Conservation (phyloP, 2,329 filamentous ascomycete species). For the Macroventuria anomochaeta region DNA sequence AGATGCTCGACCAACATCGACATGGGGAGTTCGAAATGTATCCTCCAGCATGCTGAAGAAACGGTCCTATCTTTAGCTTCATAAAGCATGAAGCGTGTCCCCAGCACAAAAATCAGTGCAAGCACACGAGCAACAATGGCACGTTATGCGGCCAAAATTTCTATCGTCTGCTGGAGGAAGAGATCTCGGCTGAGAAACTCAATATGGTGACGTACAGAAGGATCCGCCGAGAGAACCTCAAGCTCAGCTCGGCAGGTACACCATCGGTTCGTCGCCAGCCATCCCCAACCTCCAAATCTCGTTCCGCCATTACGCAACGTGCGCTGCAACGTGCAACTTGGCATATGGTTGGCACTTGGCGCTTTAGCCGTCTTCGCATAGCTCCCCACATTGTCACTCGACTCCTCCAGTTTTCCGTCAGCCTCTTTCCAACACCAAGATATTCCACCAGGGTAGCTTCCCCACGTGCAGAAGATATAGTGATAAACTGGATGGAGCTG, state of each 20-base stretch:
- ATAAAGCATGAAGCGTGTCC: not conserved
- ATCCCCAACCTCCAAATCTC: conserved; percentile 9
- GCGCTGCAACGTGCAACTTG: conserved; percentile 15
- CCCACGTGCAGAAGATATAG: conserved; percentile 37
- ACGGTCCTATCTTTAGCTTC: too few relatives aligned
- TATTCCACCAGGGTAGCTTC: conserved; percentile 19
- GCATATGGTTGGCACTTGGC: conserved; percentile 17
- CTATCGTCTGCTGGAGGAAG: not conserved
- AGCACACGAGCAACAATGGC: too few relatives aligned
- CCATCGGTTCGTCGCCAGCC: conserved; percentile 9
- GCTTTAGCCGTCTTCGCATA: conserved; percentile 12
- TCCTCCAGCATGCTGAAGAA: conserved; percentile 16
- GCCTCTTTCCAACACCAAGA: conserved; percentile 12
- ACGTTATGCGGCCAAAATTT: not conserved
- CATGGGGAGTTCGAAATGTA: conserved; percentile 19
- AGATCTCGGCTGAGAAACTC: not conserved
- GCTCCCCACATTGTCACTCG: conserved; percentile 9
- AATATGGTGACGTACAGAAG: conserved; percentile 9
- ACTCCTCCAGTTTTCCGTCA: conserved; percentile 14
- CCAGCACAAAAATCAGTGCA: too few relatives aligned
- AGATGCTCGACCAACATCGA: conserved; percentile 21
- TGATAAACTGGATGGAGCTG: conserved; percentile 24
- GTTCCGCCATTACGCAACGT: conserved; percentile 16
- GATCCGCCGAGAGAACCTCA: conserved; percentile 7
- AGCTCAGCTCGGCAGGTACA: conserved; percentile 22